These are phyloP conservation scores for Fusarium aywerte DNA, from an alignment of 2,329 filamentous ascomycete species.

Conservation along the genomic window DNA sequence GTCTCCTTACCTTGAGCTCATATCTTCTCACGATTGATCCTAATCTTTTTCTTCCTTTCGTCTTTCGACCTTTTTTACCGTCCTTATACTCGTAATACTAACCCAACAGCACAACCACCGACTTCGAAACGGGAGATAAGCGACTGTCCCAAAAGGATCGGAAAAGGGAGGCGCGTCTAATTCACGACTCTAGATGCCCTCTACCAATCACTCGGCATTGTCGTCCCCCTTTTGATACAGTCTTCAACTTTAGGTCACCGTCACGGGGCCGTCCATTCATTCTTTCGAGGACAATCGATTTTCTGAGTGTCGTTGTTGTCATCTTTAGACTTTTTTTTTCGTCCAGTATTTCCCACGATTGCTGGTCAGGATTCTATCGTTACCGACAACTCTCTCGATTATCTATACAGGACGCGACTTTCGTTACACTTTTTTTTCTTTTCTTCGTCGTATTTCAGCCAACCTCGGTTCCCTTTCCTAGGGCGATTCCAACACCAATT, in stretches of 20 bases:
- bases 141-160: constrained; percentile 20
- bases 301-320: constrained; percentile 2
- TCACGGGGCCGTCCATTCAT: constrained; percentile 37
- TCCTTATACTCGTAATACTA: constrained; percentile 34
- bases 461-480: constrained; percentile 25
- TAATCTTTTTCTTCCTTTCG: constrained; percentile 7
- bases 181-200: constrained; percentile 28
- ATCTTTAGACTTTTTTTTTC: constrained; percentile 8
- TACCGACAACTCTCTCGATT: constrained; percentile 7
- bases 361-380: constrained; percentile 6
- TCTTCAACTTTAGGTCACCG: constrained; percentile 26
- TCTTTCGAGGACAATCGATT: constrained; percentile 25
- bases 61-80: constrained; percentile 10
- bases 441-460: constrained; percentile 17
- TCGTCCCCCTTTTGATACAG: constrained; percentile 34
- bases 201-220: constrained; percentile 36
- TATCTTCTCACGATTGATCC: constrained; percentile 12
- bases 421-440: constrained; percentile 22
- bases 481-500: constrained; percentile 25
- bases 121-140: constrained; percentile 33
- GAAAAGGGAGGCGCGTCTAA: constrained; percentile 35
- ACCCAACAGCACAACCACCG: constrained; percentile 25
- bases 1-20: constrained; percentile 24
- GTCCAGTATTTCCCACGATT: constrained; percentile 1
- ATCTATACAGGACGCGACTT: constrained; percentile 29